phyloP scores from a whole-genome alignment of 306 rosid species.

The Quillaja saponaria region DNA sequence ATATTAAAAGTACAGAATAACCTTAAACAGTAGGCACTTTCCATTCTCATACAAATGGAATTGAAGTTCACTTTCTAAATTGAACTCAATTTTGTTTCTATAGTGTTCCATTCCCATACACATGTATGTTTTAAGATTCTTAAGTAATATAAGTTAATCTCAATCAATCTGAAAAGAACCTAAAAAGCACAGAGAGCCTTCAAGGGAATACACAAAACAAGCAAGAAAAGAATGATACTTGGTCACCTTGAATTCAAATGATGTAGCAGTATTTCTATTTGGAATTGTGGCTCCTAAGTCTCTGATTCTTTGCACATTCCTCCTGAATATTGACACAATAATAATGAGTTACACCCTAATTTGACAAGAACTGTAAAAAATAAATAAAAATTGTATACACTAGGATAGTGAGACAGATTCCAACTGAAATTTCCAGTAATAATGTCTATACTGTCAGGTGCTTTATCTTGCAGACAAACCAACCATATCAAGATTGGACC shows the following conservation, averaged over 20 bases:
- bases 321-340: constrained; percentile 53
- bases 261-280: constrained; percentile 28
- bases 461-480: constrained; percentile 1
- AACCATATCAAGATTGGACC: constrained; percentile 3
- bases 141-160: too few species aligned
- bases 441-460: not conserved
- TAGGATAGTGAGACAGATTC: not conserved
- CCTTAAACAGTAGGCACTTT: too few species aligned
- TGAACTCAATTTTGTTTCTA: too few species aligned
- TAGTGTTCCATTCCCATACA: too few species aligned
- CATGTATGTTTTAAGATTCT: too few species aligned
- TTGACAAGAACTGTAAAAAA: not conserved
- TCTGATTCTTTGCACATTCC: constrained; percentile 60
- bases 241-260: constrained; percentile 22
- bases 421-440: not conserved
- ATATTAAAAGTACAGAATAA: not conserved
- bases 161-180: too few species aligned
- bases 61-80: too few species aligned
- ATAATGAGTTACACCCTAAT: not conserved
- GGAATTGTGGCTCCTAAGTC: constrained; percentile 37
- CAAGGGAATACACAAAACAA: too few species aligned
- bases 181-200: too few species aligned
- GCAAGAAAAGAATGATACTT: too few species aligned
- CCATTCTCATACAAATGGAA: too few species aligned
- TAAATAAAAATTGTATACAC: constrained; percentile 3